Base-by-base conservation (phyloP, 768 basidiomycete genomes). In the Lentinula sp. region DNA sequence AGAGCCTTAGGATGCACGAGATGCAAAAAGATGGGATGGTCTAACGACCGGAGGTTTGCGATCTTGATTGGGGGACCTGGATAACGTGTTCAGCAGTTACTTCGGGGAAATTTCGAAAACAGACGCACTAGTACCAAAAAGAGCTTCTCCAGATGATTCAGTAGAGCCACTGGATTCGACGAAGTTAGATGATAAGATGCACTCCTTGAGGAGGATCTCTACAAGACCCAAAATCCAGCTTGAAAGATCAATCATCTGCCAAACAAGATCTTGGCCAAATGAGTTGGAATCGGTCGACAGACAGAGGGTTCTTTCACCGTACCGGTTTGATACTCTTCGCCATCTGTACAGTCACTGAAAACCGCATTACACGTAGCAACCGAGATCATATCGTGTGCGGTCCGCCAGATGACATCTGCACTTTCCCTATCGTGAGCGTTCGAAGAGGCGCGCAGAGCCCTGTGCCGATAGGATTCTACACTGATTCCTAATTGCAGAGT, bases 371-470 rank as follows among this genome's bases (percentile, higher is more conserved):
- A 84, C 0, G 87, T 82, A 21, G 73, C 71, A 15, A 93, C 60
- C 6, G 88, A 87, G 63, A 83, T 84, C 56, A 89, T 79, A 59
- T 91, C 87, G 58, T 84, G 85, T 3, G 82, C 82, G n/a, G 80
- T 78, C 64, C 76, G 76, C 81, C 84, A 87, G n/a, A 84, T 78
- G 2, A 70, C 72, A 23, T 74, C 73, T 28, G 84, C 65, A 4
- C 70, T 60, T 9, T 78, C 75, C 52, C 74, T 75, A 16, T 83
- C 81, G 21, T 61, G 53, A 59, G 71, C 70, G 34, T 65, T 59
- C n/a, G 55, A 48, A 60, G 21, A 21, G 21, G 49, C 21, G 21
- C 54, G 64, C 23, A 37, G 49, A 8, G 64, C 62, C 54, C 64
- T 64, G 51, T 70, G 9, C 76, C 70, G 58, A 39, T 53, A 63